These are phyloP conservation scores for Dactylonectria macrodidyma DNA, from an alignment of 2,329 filamentous ascomycete genomes.

Conservation along the genomic window DNA sequence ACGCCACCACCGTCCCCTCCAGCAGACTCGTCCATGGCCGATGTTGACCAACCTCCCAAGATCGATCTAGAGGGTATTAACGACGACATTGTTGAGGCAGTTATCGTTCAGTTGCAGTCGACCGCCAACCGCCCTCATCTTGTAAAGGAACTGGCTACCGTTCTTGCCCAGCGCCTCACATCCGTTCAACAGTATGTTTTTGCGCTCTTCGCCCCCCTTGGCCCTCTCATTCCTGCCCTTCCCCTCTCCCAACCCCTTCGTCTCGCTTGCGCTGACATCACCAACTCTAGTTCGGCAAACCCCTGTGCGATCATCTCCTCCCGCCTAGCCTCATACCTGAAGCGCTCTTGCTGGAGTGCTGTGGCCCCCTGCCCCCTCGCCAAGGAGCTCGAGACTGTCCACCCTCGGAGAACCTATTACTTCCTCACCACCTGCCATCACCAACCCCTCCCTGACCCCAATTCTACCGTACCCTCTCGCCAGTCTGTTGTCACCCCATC, in stretches of 20 bases:
- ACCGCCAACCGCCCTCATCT: slow-evolving; percentile 94
- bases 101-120: slow-evolving; percentile 89
- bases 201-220: slow-evolving; percentile 9
- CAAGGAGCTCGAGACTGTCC: slow-evolving; percentile 92
- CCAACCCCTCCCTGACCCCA: slow-evolving; percentile 78
- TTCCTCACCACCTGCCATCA: slow-evolving; percentile 92
- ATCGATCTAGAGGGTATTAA: slow-evolving; percentile 85
- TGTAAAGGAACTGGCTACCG: slow-evolving; percentile 90
- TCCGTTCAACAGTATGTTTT: slow-evolving; percentile 90
- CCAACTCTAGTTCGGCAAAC: slow-evolving; percentile 84
- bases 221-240: slow-evolving; percentile 2
- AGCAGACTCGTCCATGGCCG: slow-evolving; percentile 47
- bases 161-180: slow-evolving; percentile 82
- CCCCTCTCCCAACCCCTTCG: slow-evolving; percentile 32
- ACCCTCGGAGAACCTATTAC: slow-evolving; percentile 96
- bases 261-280: slow-evolving; percentile 45
- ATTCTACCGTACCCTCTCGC: slow-evolving; percentile 48
- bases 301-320: slow-evolving; percentile 96
- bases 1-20: slow-evolving; percentile 73
- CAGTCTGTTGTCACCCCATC: slow-evolving; percentile 84
- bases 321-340: slow-evolving; percentile 89
- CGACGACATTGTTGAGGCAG: slow-evolving; percentile 94
- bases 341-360: slow-evolving; percentile 86
- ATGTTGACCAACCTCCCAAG: slow-evolving; percentile 45
- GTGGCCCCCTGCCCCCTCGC: slow-evolving; percentile 87